These are phyloP conservation scores for Periconia digitata DNA, from an alignment of 2,329 filamentous ascomycete genomes.

Conservation along the genomic window DNA sequence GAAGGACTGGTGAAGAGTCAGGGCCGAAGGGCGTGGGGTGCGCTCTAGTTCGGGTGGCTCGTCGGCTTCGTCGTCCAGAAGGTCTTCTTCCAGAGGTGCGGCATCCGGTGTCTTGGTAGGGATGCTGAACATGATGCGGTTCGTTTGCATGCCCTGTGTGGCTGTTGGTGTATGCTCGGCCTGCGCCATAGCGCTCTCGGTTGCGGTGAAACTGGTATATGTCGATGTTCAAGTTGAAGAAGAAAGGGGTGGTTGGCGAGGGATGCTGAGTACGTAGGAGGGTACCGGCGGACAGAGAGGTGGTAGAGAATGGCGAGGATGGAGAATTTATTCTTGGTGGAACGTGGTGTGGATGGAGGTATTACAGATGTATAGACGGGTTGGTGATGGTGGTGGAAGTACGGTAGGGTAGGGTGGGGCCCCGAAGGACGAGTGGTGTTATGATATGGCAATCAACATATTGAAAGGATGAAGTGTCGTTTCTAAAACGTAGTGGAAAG, in stretches of 20 bases:
- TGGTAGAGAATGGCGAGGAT: background rate
- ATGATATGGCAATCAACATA: constrained; percentile 43
- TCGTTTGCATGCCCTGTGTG: constrained; percentile 32
- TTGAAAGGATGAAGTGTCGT: constrained; percentile 28
- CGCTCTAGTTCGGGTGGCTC: constrained; percentile 78
- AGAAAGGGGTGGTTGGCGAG: too few relatives aligned
- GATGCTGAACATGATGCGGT: constrained; percentile 24
- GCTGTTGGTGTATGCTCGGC: constrained; percentile 34
- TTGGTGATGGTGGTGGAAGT: background rate
- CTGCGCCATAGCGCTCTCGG: constrained; percentile 28
- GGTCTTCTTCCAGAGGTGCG: constrained; percentile 58
- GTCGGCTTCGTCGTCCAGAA: constrained; percentile 71
- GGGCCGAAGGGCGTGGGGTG: constrained; percentile 47
- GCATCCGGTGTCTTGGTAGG: constrained; percentile 26
- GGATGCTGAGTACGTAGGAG: background rate
- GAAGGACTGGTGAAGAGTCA: constrained; percentile 42
- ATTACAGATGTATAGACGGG: constrained; percentile 15
- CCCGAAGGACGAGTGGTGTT: constrained; percentile 40
- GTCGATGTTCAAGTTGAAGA: background rate
- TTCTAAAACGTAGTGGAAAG: constrained; percentile 28
- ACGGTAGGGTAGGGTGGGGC: constrained; percentile 24
- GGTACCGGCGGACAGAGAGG: background rate
- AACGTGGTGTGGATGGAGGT: constrained; percentile 4
- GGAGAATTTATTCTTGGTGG: background rate
- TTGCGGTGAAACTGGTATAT: background rate